Base-by-base conservation (phyloP, 441 rosid genomes). In the Croton laevigatus region DNA sequence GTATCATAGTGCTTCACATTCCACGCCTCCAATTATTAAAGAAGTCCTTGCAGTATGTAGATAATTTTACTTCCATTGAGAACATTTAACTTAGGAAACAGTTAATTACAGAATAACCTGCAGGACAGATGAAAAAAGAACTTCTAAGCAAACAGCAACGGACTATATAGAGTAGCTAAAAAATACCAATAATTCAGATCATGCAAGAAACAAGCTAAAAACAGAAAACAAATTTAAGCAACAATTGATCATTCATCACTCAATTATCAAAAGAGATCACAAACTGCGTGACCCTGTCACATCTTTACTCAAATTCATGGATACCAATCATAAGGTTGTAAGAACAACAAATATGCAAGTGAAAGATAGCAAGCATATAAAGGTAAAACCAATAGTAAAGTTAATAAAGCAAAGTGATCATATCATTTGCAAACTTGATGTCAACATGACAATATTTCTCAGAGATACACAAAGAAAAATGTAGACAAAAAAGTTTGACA, bases 1-100 rank as follows among this genome's bases (percentile, higher is more conserved):
- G 93, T 11, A 88, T 85, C 99, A 96, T 96, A 46, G 66, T 79
- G 83, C 81, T 82, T 85, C 80, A 91, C 73, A 84, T 78, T 79
- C 38, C 68, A 83, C 42, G 79, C 83, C 77, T 79, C 89, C 76
- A 73, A 79, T 76, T 55, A 75, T 62, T 75, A 68, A 70, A 60
- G 40, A 71, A 74, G 75, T 79, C 71, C 68, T 68, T 76, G 67
- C 20, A 49, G 63, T 59, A 75, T 38, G 73, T 69, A 44, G 70
- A 72, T 59, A 62, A 60, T 23, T 70, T 75, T 40, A 72, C 73
- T 75, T 74, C 84, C 87, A 85, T 73, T 14, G 51, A 81, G 63
- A 75, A 73, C 65, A 61, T 4, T 46, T 66, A 73, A 34, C 68
- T 71, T 76, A 71, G 70, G 79, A 59, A 49, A 52, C 2, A 74